Evolutionary conservation across 345 rosid species (phyloP).

Genomic region (Linum tenue): DNA sequence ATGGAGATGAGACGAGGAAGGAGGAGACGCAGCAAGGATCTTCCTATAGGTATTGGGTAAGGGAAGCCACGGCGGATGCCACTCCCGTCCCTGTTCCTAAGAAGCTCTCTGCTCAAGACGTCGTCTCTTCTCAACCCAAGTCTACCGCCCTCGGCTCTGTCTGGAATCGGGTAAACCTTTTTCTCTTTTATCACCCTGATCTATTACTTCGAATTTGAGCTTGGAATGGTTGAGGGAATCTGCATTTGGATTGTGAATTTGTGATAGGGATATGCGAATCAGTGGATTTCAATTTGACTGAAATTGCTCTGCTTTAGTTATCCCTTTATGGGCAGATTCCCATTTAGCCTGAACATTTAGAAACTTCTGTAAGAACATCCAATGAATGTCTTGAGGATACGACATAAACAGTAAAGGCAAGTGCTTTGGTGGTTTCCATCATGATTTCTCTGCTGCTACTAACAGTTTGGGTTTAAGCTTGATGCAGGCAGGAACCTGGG

Average conservation of each 20-base stretch:
- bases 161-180: conserved; percentile 57
- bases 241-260: not conserved
- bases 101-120: conserved; percentile 41
- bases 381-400: too few relatives aligned
- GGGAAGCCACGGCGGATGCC: conserved; percentile 59
- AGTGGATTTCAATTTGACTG: too few relatives aligned
- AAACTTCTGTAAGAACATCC: too few relatives aligned
- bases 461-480: not conserved
- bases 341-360: too few relatives aligned
- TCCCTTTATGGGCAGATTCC: too few relatives aligned
- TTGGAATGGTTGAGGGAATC: not conserved
- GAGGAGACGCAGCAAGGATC: conserved; percentile 24
- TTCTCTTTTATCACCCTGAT: not conserved
- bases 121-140: conserved; percentile 19
- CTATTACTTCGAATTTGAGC: not conserved
- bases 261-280: not conserved
- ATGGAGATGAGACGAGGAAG: conserved; percentile 1
- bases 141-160: conserved; percentile 57
- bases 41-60: conserved; percentile 76
- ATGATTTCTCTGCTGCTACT: not conserved
- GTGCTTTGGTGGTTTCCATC: too few relatives aligned
- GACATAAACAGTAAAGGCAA: too few relatives aligned
- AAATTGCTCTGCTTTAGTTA: too few relatives aligned
- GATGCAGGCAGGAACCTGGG: conserved; percentile 93
- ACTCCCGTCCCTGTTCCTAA: conserved; percentile 68